These are phyloP conservation scores for Pseudopithomyces maydicus DNA, from an alignment of 2,329 filamentous ascomycete species.

Conservation along the genomic window DNA sequence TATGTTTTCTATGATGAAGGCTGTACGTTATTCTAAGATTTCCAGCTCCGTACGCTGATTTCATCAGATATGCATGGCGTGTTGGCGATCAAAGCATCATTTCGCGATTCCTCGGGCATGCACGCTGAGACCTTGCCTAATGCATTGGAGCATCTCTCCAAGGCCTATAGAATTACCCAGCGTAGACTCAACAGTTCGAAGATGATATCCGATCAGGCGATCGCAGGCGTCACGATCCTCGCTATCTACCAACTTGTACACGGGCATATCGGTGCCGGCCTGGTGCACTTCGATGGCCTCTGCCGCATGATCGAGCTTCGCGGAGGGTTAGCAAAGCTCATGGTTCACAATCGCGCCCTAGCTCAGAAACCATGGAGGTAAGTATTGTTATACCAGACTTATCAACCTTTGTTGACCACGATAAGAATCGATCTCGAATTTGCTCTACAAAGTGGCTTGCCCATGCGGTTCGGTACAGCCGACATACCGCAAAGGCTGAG, in stretches of 20 bases:
- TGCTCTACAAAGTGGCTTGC: slow-evolving; percentile 8
- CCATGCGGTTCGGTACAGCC: neutral
- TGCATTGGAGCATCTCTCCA: slow-evolving; percentile 10
- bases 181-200: slow-evolving; percentile 6
- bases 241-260: slow-evolving; percentile 12
- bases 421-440: slow-evolving; percentile 12
- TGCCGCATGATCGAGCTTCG: slow-evolving; percentile 11
- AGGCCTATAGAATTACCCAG: slow-evolving; percentile 8
- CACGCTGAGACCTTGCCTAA: neutral
- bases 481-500: neutral
- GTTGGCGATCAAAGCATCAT: slow-evolving; percentile 12
- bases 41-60: neutral
- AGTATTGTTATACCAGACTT: neutral
- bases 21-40: neutral
- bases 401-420: neutral
- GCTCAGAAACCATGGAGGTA: slow-evolving; percentile 14
- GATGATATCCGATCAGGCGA: slow-evolving; percentile 6
- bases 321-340: slow-evolving; percentile 9
- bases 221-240: slow-evolving; percentile 16
- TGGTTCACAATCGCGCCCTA: slow-evolving; percentile 10
- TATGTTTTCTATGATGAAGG: slow-evolving; percentile 13
- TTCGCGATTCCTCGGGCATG: neutral
- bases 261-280: slow-evolving; percentile 5
- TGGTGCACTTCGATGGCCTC: slow-evolving; percentile 13
- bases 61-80: slow-evolving; percentile 7